Base-by-base conservation (phyloP, 148 eudicot genomes). In the Camellia sinensis region DNA sequence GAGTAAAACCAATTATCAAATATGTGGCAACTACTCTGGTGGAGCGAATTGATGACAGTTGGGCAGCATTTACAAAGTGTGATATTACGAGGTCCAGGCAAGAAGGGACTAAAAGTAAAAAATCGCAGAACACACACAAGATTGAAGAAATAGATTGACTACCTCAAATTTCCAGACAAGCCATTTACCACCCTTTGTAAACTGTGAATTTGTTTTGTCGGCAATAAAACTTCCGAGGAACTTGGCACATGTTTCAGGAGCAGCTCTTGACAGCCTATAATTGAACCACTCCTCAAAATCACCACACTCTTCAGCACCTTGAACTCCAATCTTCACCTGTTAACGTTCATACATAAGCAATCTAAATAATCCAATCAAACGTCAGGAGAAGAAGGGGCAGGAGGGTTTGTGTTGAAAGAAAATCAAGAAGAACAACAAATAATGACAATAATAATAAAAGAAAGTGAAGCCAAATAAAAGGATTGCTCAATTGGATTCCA, bases 151-250 rank as follows among this genome's bases (percentile, higher is more conserved):
- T n/a, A 65, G 73, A 48, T 67, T 21, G 45, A 76, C 71, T 83
- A 95, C 98, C 97, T 95, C 99, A 69, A 90, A 95, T 89, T 90
- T 95, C 99, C 99, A 95, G 67, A 95, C 99, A 40, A 95, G 99
- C 86, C 99, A 95, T 77, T 95, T 95, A 79, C 87, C 99, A 53
- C 99, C 97, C 85, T 93, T 95, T 3, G 80, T 88, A 68, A 74
- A 88, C 66, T 79, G 90, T 71, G 94, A 84, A 79, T 92, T 93
- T 19, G 94, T 95, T 84, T 84, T 91, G 67, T 95, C 97, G 60
- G 97, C 88, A 37, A 88, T 76, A 83, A 95, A 95, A 87, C 94
- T 95, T 67, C 99, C 99, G 67, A 95, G 99, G 85, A 93, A 95
- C 74, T 91, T 90, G 62, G 99, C 99, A 86, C 99, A 95, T 9